These are phyloP conservation scores for Dacryopinax primogenitus DNA, from an alignment of 768 basidiomycete genomes.

Conservation along the genomic window DNA sequence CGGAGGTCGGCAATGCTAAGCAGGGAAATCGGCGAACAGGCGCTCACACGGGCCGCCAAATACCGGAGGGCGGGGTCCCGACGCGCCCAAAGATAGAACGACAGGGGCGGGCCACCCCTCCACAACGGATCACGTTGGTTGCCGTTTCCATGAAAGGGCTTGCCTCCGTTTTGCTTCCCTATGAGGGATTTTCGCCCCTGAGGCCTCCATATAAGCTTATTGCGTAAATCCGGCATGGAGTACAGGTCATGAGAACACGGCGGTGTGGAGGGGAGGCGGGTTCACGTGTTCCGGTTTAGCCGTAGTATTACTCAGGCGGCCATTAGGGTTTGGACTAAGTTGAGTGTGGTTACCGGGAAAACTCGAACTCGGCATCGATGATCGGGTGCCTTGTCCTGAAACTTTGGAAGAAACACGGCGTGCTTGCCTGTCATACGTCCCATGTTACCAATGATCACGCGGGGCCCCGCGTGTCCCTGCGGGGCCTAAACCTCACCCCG, in stretches of 20 bases:
- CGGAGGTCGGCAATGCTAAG: neutral
- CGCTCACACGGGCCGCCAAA: neutral
- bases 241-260: neutral
- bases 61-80: neutral
- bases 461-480: neutral
- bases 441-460: neutral
- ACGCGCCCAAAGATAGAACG: neutral
- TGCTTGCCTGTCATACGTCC: neutral
- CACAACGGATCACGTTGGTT: neutral
- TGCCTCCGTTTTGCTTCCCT: neutral
- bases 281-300: slow-evolving; percentile 1
- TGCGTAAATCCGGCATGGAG: neutral
- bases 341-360: neutral
- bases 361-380: neutral
- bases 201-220: neutral
- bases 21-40: neutral
- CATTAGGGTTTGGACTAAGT: slow-evolving; percentile 2
- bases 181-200: slow-evolving; percentile 6
- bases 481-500: neutral
- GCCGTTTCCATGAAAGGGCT: neutral
- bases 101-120: neutral
- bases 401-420: neutral
- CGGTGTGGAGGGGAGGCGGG: slow-evolving; percentile 8
- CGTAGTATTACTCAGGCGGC: neutral
- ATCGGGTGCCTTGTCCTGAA: neutral